Evolutionary conservation across 805 yeast genomes (phyloP), one percentile per base, ranked within the genome.

Genomic region (Cyberlindnera xylosilytica): DNA sequence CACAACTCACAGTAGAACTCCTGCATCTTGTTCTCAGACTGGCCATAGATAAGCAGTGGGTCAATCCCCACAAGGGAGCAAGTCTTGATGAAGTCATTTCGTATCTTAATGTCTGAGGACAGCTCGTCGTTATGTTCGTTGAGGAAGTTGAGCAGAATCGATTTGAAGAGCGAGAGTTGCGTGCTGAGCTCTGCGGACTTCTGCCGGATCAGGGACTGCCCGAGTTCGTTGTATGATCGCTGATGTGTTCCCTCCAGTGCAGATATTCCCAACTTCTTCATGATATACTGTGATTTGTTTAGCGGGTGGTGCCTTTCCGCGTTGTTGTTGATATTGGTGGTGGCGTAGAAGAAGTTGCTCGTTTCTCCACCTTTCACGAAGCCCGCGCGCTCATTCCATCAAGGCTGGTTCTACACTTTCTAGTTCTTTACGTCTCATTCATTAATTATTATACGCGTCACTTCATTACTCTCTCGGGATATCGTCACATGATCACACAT

Each of bases 11-110:
- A 76, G 47, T 73, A 72, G 51, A 75, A 83, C 52, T 83, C 89
- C 34, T 61, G 57, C 30, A 64, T 47, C 31, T 47, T 47, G 29
- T 42, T 44, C 4, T 59, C 49, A 44, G 60, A 63, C 39, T 63
- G 59, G 28, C 60, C 42, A 42, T 63, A 64, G n/a, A 66, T 42
- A 45, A 61, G 40, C 20, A 90, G 60, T 1, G 96, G 93, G 59
- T 90, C 97, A 16, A 89, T 81, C 1, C 97, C 97, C 22, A 89
- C 81, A 51, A 81, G 76, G 4, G 74, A 68, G 55, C 96, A 88
- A 67, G 90, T 81, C 45, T 76, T 74, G 28, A 87, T 79, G 60
- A 89, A 87, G 57, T 86, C 82, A 22, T 73, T 66, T 23, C 95
- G 68, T 54, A 88, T 76, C 43, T 78, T 78, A 1, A 81, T 72